Conservation (phyloP, 306 rosid species). For the Echinosophora koreensis region DNA sequence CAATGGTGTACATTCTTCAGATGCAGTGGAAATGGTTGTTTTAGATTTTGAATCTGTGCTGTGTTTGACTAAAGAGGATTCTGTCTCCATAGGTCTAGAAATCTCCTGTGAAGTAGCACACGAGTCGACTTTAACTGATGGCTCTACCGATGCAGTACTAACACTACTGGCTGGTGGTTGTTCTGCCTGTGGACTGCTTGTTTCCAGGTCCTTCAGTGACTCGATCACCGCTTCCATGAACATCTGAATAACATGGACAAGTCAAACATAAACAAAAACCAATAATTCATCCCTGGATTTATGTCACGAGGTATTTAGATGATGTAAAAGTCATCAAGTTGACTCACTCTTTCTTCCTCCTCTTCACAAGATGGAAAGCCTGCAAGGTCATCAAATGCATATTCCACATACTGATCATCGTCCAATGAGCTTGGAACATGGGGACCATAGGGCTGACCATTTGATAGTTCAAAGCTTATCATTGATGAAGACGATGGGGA, state of each 20-base stretch:
- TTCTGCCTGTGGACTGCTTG: slow-evolving; percentile 55
- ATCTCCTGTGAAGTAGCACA: slow-evolving; percentile 47
- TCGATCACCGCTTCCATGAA: slow-evolving; percentile 88
- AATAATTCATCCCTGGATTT: background rate
- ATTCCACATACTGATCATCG: slow-evolving; percentile 90
- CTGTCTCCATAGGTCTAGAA: slow-evolving; percentile 43
- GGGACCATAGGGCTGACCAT: slow-evolving; percentile 76
- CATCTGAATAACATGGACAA: slow-evolving; percentile 69
- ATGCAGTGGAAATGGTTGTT: slow-evolving; percentile 55
- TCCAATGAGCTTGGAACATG: slow-evolving; percentile 72
- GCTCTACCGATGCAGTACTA: slow-evolving; percentile 45
- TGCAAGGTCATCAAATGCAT: slow-evolving; percentile 81
- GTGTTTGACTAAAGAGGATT: slow-evolving; percentile 47
- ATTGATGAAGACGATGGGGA: slow-evolving; percentile 78
- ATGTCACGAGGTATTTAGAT: slow-evolving; percentile 41
- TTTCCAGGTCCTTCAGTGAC: slow-evolving; percentile 80
- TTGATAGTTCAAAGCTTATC: slow-evolving; percentile 92
- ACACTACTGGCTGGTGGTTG: slow-evolving; percentile 49
- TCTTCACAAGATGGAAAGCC: slow-evolving; percentile 87
- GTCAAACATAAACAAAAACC: slow-evolving; percentile 30
- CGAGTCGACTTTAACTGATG: slow-evolving; percentile 51
- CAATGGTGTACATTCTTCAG: slow-evolving; percentile 43
- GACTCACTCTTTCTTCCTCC: slow-evolving; percentile 95
- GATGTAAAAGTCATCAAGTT: slow-evolving; percentile 32
- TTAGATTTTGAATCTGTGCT: slow-evolving; percentile 51